A percentile compares a stretch with the other conserved stretches of the same genome.
These are phyloP conservation scores for Podospora pseudopauciseta DNA, from an alignment of 495 filamentous ascomycete species.

Conservation along the genomic window DNA sequence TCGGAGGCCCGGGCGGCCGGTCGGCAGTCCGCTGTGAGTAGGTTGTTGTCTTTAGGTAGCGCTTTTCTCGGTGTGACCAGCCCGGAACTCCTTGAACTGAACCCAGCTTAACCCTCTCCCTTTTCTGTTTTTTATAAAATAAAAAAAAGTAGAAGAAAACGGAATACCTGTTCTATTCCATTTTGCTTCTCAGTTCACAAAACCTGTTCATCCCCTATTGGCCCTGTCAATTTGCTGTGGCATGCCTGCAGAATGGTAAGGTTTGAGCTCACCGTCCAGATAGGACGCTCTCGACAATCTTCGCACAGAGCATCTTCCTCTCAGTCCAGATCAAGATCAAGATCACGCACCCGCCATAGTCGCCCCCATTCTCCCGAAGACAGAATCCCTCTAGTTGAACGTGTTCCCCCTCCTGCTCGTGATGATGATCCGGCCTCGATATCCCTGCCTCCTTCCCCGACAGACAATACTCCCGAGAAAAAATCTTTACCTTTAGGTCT, in stretches of 20 bases:
- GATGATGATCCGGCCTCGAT: not conserved
- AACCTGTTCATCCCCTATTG: too few relatives aligned
- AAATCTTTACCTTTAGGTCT: not conserved
- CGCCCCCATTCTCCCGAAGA: not conserved
- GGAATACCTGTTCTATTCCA: too few relatives aligned
- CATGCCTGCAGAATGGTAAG: not conserved
- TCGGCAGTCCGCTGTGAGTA: too few relatives aligned
- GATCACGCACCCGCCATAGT: not conserved
- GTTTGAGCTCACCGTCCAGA: not conserved
- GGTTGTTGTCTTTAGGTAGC: too few relatives aligned
- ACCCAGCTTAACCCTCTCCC: too few relatives aligned
- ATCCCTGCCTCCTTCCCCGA: slow-evolving; percentile 1
- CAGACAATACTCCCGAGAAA: not conserved
- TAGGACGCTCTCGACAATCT: not conserved
- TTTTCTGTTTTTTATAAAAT: too few relatives aligned
- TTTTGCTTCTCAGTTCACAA: too few relatives aligned
- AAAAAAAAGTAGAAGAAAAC: too few relatives aligned
- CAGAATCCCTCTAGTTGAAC: slow-evolving; percentile 4
- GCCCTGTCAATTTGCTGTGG: too few relatives aligned
- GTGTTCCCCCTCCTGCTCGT: not conserved
- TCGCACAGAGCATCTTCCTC: not conserved
- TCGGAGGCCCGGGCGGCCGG: too few relatives aligned
- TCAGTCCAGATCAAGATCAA: not conserved
- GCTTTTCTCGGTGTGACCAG: too few relatives aligned
- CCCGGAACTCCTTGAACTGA: too few relatives aligned